A percentile compares a stretch with the other conserved stretches of the same genome.
These are phyloP conservation scores for Podila epicladia DNA, from an alignment of 192 early-diverging fungal genomes.

Conservation along the genomic window DNA sequence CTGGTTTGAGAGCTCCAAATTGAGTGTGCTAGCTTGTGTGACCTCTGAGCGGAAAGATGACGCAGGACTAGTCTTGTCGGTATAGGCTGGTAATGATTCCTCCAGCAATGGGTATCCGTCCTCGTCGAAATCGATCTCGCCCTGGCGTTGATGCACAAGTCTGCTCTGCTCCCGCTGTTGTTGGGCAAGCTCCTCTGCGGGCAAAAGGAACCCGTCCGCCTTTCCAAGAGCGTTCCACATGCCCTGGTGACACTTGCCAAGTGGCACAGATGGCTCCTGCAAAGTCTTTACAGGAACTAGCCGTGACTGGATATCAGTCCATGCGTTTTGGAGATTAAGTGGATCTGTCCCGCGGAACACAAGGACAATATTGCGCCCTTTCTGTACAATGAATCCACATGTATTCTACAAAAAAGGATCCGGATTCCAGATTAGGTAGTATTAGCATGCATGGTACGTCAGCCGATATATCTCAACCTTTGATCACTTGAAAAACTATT, in stretches of 20 bases:
- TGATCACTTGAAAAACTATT: neutral
- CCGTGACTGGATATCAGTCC: constrained; percentile 58
- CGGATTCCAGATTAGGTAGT: neutral
- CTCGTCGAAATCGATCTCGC: constrained; percentile 23
- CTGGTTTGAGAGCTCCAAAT: constrained; percentile 56
- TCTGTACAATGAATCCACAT: constrained; percentile 62
- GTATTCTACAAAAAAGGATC: constrained; percentile 49
- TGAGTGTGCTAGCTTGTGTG: constrained; percentile 28
- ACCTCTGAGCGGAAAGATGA: constrained; percentile 43
- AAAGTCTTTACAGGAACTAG: constrained; percentile 35
- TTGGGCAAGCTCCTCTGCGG: constrained; percentile 38
- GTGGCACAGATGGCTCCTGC: constrained; percentile 24
- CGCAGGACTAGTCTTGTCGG: constrained; percentile 15
- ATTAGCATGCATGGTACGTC: neutral
- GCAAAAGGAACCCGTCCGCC: constrained; percentile 28
- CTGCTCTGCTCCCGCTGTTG: constrained; percentile 38
- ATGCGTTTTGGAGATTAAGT: constrained; percentile 64
- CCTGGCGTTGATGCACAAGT: constrained; percentile 6
- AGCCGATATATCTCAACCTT: neutral
- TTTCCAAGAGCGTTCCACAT: constrained; percentile 63
- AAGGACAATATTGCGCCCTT: constrained; percentile 61
- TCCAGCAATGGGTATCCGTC: neutral
- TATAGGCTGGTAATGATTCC: neutral
- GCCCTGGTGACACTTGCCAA: constrained; percentile 64
- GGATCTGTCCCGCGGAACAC: constrained; percentile 68